Base-by-base conservation (phyloP, 768 basidiomycete genomes). In the Amanita muscaria region DNA sequence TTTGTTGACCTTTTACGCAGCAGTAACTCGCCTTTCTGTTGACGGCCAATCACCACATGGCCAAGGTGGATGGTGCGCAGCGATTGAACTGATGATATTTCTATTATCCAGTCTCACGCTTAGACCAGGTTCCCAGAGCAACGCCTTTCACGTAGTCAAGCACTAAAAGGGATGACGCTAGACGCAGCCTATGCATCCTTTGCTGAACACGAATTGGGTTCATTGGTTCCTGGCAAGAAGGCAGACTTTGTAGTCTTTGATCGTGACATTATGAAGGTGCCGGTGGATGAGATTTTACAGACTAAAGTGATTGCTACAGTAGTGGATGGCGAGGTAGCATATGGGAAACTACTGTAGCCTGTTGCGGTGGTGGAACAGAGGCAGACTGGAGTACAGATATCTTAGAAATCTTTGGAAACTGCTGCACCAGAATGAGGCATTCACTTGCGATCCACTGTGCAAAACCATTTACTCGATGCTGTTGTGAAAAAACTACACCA, bases 111-210 rank as follows among this genome's bases (percentile, higher is more conserved):
- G 41, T 51, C 10, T 16, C n/a, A n/a, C n/a, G n/a, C 35, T 44
- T 42, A 38, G 30, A 15, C 11, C 6, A 91, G 89, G 89, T 92
- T 75, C 56, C 67, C 85, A 0, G 61, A 74, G 0, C 75, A 97
- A 59, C 69, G 73, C n/a, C 67, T 97, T 10, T 83, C 88, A 4
- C 76, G 91, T 4, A 66, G 69, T 12, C 82, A 97, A 59, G 87
- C 93, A 0, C 67, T 98, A 22, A 86, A 83, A 59, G 87, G 93
- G 9, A 89, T 93, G 84, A 94, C 92, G 0, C 65, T 85, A 23
- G 88, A 90, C 51, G 80, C 89, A 0, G 92, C 93, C 1, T 91
- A 88, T 52, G 92, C 92, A 0, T 77, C 85, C 0, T 92, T 93
- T 55, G 66, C 78, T 2, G 88, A 91, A 56, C 59, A 74, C 14